Evolutionary conservation across 1,284 basidiomycete genomes (phyloP), one percentile per base, ranked within the genome.

Genomic region (Mycena sp.): DNA sequence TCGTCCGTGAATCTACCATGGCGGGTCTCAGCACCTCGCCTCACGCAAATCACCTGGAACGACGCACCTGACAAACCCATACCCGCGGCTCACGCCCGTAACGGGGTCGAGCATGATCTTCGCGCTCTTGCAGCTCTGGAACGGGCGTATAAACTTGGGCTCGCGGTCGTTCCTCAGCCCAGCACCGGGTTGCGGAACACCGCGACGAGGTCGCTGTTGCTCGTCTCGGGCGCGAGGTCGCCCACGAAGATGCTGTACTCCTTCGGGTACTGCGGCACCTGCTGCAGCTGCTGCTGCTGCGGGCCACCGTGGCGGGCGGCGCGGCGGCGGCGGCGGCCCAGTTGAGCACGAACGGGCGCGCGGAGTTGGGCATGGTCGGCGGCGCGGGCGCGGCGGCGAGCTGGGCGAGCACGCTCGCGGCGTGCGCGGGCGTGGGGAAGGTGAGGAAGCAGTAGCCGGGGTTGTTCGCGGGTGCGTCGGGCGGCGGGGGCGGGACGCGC

Each of bases 211-310:
- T 96, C 94, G 26, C 91, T 92, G 76, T 96, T 95, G 65, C 92
- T 93, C 4, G 93, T 93, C 77, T 95, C 94, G 21, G 94, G 91
- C 6, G 93, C 93, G 45, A 96, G 84, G 77, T 96, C 94, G 38
- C 94, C 94, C 2, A 96, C 94, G 71, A 96, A 96, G 61, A 96
- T 94, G 75, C 91, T 94, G 73, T 92, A 95, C 78, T 96, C 94
- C 75, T 89, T 92, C 37, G 88, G 86, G 67, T 85, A 90, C 70
- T 87, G 87, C 45, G 16, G 21, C 43, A 30, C 49, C 41, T n/a
- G 6, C 44, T 23, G 41, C 55, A 23, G 7, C 53, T 5, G 11
- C 28, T 4, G 4, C 35, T 6, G 21, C 51, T 40, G 44, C 23
- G 17, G 23, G n/a, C 9, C 14, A 28, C 6, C 9, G 7, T 6